Evolutionary conservation across 2,329 filamentous ascomycete species (phyloP).

Genomic region (Stachybotrys chartarum): DNA sequence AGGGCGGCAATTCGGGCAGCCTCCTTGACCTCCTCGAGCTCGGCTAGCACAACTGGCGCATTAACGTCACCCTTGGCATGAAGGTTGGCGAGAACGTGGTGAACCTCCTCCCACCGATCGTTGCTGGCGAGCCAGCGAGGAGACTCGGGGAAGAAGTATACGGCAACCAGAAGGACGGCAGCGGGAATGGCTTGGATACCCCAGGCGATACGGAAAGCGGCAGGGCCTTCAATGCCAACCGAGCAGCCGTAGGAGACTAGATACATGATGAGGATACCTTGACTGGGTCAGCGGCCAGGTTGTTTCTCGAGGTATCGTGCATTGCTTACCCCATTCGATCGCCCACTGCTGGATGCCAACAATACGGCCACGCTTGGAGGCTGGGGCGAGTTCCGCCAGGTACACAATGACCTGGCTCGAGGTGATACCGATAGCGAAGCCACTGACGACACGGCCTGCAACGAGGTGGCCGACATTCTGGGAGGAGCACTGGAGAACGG

Average conservation of each 20-base stretch:
- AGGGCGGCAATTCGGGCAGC: conserved; percentile 29
- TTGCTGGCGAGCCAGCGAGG: conserved; percentile 58
- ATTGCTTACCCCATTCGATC: conserved; percentile 48
- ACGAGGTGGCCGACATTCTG: conserved; percentile 50
- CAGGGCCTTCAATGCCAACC: conserved; percentile 41
- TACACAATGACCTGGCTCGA: conserved; percentile 64
- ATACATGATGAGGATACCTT: conserved; percentile 64
- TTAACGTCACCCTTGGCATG: conserved; percentile 48
- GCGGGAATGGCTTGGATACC: conserved; percentile 57
- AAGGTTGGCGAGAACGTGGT: conserved; percentile 45
- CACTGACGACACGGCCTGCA: conserved; percentile 53
- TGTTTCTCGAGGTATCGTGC: fast-evolving
- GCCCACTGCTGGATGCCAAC: conserved; percentile 69
- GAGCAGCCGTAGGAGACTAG: conserved; percentile 59
- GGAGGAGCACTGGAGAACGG: conserved; percentile 50
- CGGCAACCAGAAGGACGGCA: conserved; percentile 46
- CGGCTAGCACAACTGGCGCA: conserved; percentile 48
- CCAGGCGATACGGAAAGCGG: conserved; percentile 59
- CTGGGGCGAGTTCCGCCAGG: conserved; percentile 57
- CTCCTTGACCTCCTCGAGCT: conserved; percentile 46
- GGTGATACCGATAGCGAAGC: conserved; percentile 58
- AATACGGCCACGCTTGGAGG: conserved; percentile 51
- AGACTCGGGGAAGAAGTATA: conserved; percentile 54
- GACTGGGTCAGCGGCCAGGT: background rate
- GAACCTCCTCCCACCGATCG: conserved; percentile 50